phyloP scores from a whole-genome alignment of 257 asterid species.

The Agastache rugosa region DNA sequence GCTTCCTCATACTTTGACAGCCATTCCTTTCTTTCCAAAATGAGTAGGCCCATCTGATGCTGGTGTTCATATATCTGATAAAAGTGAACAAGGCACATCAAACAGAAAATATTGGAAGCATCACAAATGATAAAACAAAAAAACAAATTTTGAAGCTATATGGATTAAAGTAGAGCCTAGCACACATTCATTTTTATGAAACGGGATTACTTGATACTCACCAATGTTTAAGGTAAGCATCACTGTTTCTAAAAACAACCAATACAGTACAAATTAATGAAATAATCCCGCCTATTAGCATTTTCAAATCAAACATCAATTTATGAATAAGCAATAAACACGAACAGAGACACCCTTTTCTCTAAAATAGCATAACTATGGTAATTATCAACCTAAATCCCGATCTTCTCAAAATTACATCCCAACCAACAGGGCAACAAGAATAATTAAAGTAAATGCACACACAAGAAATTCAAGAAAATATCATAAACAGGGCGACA shows the following conservation, averaged over 20 bases:
- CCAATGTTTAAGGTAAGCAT: slow-evolving; percentile 23
- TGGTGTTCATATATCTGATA: slow-evolving; percentile 79
- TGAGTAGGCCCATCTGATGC: slow-evolving; percentile 95
- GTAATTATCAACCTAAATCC: slow-evolving; percentile 11
- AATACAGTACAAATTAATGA: slow-evolving; percentile 35
- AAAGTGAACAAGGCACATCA: slow-evolving; percentile 27
- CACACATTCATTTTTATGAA: neutral
- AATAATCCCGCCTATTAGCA: slow-evolving; percentile 24
- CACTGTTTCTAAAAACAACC: slow-evolving; percentile 20
- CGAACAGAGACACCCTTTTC: slow-evolving; percentile 2
- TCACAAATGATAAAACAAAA: neutral
- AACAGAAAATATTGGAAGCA: slow-evolving; percentile 8
- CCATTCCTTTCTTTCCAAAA: slow-evolving; percentile 89
- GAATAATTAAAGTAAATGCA: slow-evolving; percentile 10
- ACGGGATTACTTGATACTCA: neutral
- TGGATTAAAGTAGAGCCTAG: slow-evolving; percentile 11
- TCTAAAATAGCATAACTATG: neutral
- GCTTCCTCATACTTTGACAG: slow-evolving; percentile 73
- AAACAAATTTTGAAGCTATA: slow-evolving; percentile 3
- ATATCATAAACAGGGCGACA: neutral
- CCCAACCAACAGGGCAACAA: neutral
- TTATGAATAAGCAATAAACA: slow-evolving; percentile 8
- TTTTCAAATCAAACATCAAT: slow-evolving; percentile 13
- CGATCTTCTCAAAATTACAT: slow-evolving; percentile 8
- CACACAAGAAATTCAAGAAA: slow-evolving; percentile 23